These are phyloP conservation scores for Leishmania turanica DNA, from an alignment of 208 protist species.

Conservation along the genomic window DNA sequence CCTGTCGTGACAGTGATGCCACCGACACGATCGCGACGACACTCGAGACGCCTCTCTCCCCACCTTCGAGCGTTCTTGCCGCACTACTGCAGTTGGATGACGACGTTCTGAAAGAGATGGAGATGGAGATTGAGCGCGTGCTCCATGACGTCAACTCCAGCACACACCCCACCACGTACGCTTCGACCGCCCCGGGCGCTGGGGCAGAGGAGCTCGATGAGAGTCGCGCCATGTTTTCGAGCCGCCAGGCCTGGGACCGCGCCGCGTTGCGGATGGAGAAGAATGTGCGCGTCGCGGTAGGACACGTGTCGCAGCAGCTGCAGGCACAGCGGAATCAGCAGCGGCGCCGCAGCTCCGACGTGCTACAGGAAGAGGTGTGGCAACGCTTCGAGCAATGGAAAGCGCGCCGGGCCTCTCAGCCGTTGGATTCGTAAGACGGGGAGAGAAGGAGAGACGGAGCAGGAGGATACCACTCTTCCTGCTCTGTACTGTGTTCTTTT, in stretches of 20 bases:
- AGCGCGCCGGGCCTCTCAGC: conserved; percentile 29
- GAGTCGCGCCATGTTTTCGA: not conserved
- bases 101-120: conserved; percentile 75
- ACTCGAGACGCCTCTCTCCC: not conserved
- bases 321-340: conserved; percentile 24
- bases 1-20: not conserved
- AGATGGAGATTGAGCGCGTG: conserved; percentile 70
- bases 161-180: not conserved
- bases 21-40: not conserved
- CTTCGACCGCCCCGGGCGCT: not conserved
- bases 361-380: conserved; percentile 43
- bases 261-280: conserved; percentile 24
- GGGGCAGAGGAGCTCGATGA: not conserved
- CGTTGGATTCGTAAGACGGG: not conserved
- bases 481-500: not conserved
- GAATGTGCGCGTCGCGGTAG: conserved; percentile 43
- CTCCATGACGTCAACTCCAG: conserved; percentile 36
- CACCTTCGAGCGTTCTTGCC: conserved; percentile 6
- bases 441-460: not conserved
- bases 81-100: conserved; percentile 61
- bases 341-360: conserved; percentile 9
- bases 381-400: conserved; percentile 75
- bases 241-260: conserved; percentile 19
- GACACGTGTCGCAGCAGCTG: conserved; percentile 34
- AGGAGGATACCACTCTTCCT: not conserved